Base-by-base conservation (phyloP, 2,329 filamentous ascomycete species). In the Hypomyces perniciosus region DNA sequence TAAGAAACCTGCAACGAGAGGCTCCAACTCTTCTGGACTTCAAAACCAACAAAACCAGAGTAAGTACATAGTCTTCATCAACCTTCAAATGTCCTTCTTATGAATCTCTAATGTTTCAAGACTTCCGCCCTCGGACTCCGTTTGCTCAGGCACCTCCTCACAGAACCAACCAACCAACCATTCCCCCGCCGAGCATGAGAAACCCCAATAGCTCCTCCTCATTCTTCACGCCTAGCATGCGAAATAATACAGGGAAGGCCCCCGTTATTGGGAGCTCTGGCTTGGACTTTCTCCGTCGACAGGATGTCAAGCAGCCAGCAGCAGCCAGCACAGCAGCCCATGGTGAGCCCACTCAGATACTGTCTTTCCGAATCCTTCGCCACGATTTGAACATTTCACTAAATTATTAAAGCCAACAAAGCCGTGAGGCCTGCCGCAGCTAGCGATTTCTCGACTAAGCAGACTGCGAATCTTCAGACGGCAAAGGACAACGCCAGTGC, bases 201-300 rank as follows among this genome's bases (percentile, higher is more conserved):
- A 47, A 46, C 6, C 63, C 63, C 29, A 48, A 43, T 4, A 31
- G 41, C 1, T 41, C 51, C 2, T 38, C 38, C 6, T 35, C n/a
- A 7, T 56, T 54, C 28, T 41, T 37, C 0, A 26, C 52, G 2
- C 58, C 57, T 3, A 61, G 54, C 33, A 49, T 48, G 28, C 46
- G 59, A 8, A 43, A 48, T 4, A 60, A 61, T 13, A 47, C 43
- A 3, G 41, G 44, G 2, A 6, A 44, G 10, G 4, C 12, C 2
- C 26, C 51, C 5, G 48, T 61, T 12, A 50, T 66, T 33, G 63
- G 63, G 4, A 54, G 6, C 9, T 44, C 50, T 4, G 49, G 53
- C 7, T 13, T 56, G 10, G 59, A 61, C 13, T 66, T 66, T 41
- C 50, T 66, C 4, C 33, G 38, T 8, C 53, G 57, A 5, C 31